Conservation (phyloP, 306 rosid genomes). For the Acacia melanoxylon region DNA sequence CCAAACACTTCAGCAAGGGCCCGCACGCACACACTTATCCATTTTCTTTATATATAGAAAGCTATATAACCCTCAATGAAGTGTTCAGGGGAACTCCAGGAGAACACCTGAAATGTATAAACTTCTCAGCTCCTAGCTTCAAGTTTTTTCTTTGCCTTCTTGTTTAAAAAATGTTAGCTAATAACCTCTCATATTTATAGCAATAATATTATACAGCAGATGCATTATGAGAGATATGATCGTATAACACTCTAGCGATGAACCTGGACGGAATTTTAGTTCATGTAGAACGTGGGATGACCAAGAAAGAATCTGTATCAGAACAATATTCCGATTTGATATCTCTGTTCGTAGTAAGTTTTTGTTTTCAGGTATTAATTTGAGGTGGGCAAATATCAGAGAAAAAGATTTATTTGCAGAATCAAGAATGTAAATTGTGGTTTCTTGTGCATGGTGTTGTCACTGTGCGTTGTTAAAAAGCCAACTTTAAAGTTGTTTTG, state of each 20-base stretch:
- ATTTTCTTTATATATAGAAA: too few species aligned
- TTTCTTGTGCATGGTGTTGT: too few species aligned
- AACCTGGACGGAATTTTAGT: slow-evolving; percentile 22
- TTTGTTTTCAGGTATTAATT: neutral
- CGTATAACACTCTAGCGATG: neutral
- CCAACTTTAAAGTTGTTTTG: too few species aligned
- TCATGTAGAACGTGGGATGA: neutral
- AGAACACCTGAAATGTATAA: slow-evolving; percentile 11
- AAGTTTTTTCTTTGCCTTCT: neutral
- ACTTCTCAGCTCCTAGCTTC: neutral
- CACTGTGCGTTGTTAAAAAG: too few species aligned
- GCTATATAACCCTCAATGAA: slow-evolving; percentile 29
- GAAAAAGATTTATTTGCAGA: too few species aligned
- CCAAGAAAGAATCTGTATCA: slow-evolving; percentile 10
- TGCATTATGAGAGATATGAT: too few species aligned
- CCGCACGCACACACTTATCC: too few species aligned
- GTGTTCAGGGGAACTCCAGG: slow-evolving; percentile 41
- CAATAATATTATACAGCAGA: too few species aligned
- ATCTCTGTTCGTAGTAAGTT: too few species aligned
- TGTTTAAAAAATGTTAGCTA: neutral
- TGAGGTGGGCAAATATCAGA: neutral
- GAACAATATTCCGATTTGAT: neutral
- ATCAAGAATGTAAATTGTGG: too few species aligned
- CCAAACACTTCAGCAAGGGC: too few species aligned
- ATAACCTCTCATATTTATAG: slow-evolving; percentile 24